Base-by-base conservation (phyloP, 352 stramenopile species). In the Phytopythium vexans region DNA sequence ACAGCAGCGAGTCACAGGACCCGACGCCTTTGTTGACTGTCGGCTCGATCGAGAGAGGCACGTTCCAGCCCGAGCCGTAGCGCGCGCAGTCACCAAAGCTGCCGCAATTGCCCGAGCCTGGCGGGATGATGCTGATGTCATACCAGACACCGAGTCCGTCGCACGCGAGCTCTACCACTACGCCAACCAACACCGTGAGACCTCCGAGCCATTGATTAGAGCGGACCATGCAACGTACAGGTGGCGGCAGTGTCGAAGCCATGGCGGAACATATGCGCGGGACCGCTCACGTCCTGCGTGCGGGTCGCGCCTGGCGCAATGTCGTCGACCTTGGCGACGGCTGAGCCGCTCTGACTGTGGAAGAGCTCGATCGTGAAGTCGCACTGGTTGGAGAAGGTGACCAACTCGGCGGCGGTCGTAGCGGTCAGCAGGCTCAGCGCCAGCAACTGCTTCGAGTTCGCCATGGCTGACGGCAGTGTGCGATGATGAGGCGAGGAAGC, bases 111-210 rank as follows among this genome's bases (percentile, higher is more conserved):
- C 55, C 66, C 10, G 68, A 56, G 31, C 56, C 21, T 3, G 74
- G 74, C 5, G 74, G 72, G 56, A 90, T 87, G 53, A 74, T 74
- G n/a, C n/a, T n/a, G n/a, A n/a, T n/a, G n/a, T n/a, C n/a, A n/a
- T n/a, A n/a, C n/a, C n/a, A n/a, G n/a, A 53, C 77, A 77, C 74
- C 74, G 88, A 11, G 62, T 38, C 12, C 49, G 33, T 56, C 55
- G 9, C 75, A 8, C 4, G 43, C 44, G 9, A 62, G 44, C 47
- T 81, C 71, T 11, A 60, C 49, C 21, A 78, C 60, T 57, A 64
- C 64, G 43, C 16, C 70, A 8, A 31, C 37, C 46, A n/a, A 35
- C 41, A 32, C 37, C 50, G 8, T 32, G 34, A 34, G n/a, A 56
- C 8, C 36, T 16, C 34, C 12, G 10, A 58, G 50, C 8, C 31